Evolutionary conservation across 495 filamentous ascomycete species (phyloP), one percentile per base, ranked within the genome.

Genomic region (Podospora bellae-mahoneyi): DNA sequence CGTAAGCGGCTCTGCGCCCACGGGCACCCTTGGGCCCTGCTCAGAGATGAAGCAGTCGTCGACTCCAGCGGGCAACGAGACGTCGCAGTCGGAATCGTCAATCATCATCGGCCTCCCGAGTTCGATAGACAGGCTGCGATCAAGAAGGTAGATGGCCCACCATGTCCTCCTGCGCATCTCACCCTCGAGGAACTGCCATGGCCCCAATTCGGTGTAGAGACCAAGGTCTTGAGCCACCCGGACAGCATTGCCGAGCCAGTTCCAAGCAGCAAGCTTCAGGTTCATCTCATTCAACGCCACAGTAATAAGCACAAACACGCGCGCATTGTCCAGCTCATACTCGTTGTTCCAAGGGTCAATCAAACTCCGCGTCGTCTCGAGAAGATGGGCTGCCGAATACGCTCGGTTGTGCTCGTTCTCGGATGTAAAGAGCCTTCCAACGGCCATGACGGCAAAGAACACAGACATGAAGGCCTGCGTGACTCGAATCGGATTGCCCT

Each of bases 71-170:
- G 95, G 94, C 39, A 96, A 84, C 28, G 82, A 83, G 10, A 92
- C 88, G 73, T 97, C 91, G 79, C 92, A 97, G 76, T 99, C 95
- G 57, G 88, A 85, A 69, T 97, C 94, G 71, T 96, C 89, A 72
- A 98, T 97, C 71, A 92, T 80, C 23, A 91, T 85, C 4, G 94
- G 93, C 64, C 90, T 87, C 15, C 94, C 92, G 54, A 93, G 84
- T 71, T 97, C 93, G 56, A 97, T 83, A 4, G 93, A 89, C 13
- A 96, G 79, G 55, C 91, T 80, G 64, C 95, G 87, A 80, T 99
- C 95, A 81, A 93, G 92, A 60, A 90, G 87, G 78, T 97, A 98
- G 68, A 97, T 87, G 39, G 91, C 87, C 95, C 95, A 99, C 95
- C 95, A 99, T 15, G 96, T 87, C 61, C 95, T 85, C 65, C 91